A percentile compares a stretch with the other conserved stretches of the same genome.
Evolutionary conservation across 257 asterid species (phyloP).

Genomic region (Nicotiana noctiflora): DNA sequence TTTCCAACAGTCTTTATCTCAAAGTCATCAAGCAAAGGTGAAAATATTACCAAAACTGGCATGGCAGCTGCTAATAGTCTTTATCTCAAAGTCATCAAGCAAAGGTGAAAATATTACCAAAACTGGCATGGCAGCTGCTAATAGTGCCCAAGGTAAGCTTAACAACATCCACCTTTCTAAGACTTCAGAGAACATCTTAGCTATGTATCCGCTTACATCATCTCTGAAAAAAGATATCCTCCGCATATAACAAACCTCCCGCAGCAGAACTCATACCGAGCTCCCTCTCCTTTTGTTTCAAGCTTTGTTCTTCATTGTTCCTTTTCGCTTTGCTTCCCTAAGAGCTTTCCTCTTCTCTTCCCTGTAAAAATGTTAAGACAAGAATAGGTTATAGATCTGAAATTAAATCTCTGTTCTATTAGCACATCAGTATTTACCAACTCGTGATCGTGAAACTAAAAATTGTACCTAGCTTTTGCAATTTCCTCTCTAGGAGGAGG

Average conservation of each 20-base stretch:
- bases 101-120: neutral
- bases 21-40: too few relatives aligned
- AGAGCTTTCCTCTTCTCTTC: constrained; percentile 57
- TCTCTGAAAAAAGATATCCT: neutral
- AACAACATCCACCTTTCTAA: neutral
- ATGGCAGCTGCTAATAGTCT: too few relatives aligned
- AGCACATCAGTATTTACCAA: neutral
- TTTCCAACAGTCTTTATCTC: neutral
- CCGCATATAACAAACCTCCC: neutral
- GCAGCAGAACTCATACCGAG: neutral
- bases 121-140: neutral
- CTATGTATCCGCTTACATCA: neutral
- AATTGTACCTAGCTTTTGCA: constrained; percentile 56
- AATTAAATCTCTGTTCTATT: neutral
- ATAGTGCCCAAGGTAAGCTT: neutral
- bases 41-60: too few relatives aligned
- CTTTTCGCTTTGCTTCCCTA: constrained; percentile 43
- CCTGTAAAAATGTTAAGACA: constrained; percentile 31
- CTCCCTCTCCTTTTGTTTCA: neutral
- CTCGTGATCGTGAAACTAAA: neutral
- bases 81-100: neutral
- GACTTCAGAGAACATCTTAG: neutral
- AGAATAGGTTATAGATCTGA: neutral
- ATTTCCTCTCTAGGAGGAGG: constrained; percentile 53
- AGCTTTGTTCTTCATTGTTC: constrained; percentile 14